phyloP scores from a whole-genome alignment of 1,139 yeast species.

The Candida frijolesensis region DNA sequence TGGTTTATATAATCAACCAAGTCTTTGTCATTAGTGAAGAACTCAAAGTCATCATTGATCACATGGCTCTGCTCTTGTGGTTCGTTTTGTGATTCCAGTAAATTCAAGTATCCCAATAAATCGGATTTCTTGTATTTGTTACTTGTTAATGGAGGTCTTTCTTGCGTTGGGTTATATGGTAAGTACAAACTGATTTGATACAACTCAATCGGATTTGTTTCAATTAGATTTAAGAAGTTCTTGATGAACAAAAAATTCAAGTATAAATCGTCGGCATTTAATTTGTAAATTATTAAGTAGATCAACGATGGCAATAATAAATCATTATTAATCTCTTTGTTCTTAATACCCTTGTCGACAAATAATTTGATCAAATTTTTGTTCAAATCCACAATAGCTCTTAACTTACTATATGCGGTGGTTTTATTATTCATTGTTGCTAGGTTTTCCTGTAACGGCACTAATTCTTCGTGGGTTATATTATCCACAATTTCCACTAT shows the following conservation, averaged over 20 bases:
- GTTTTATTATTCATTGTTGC: constrained; percentile 17
- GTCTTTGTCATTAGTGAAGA: constrained; percentile 34
- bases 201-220: constrained; percentile 32
- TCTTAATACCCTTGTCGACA: constrained; percentile 22
- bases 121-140: constrained; percentile 17
- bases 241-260: constrained; percentile 42
- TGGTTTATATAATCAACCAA: constrained; percentile 30
- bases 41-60: constrained; percentile 17
- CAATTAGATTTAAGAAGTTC: constrained; percentile 37
- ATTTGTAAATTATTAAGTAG: constrained; percentile 34
- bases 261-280: constrained; percentile 29
- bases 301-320: constrained; percentile 43
- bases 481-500: constrained; percentile 20
- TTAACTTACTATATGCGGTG: constrained; percentile 40
- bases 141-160: constrained; percentile 12
- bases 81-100: constrained; percentile 10
- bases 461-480: constrained; percentile 16
- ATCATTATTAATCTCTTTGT: constrained; percentile 39
- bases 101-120: constrained; percentile 32
- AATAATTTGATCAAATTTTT: constrained; percentile 30
- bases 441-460: constrained; percentile 14
- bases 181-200: constrained; percentile 17
- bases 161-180: constrained; percentile 22
- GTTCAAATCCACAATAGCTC: constrained; percentile 33
- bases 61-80: constrained; percentile 13